Percentiles rank a stretch among this genome's conserved stretches.
phyloP scores from a whole-genome alignment of 164 flowering plant genomes.

The Nymphaea thermarum region DNA sequence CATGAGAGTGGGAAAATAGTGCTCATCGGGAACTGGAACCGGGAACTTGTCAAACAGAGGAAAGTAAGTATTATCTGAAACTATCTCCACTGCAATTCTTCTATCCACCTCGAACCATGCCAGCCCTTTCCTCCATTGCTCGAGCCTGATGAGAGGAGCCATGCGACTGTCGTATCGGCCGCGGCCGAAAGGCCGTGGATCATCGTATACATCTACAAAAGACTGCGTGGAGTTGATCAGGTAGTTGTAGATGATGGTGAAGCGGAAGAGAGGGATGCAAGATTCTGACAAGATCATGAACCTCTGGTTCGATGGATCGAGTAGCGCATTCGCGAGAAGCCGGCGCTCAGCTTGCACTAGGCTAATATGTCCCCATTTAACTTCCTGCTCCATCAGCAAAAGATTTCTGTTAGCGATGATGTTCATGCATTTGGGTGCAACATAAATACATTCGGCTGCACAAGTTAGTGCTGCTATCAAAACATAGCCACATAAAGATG shows the following conservation, averaged over 20 bases:
- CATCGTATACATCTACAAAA: conserved; percentile 24
- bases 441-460: too few relatives aligned
- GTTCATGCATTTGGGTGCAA: too few relatives aligned
- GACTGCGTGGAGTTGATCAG: conserved; percentile 14
- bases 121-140: conserved; percentile 30
- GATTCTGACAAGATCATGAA: conserved; percentile 30
- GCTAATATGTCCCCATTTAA: conserved; percentile 28
- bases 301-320: conserved; percentile 25
- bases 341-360: conserved; percentile 34
- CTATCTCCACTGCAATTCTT: conserved; percentile 14
- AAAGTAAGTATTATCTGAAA: conserved; percentile 11
- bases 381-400: conserved; percentile 8
- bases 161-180: conserved; percentile 28
- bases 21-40: conserved; percentile 27
- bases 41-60: conserved; percentile 1
- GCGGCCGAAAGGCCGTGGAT: conserved; percentile 21
- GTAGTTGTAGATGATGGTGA: conserved; percentile 24
- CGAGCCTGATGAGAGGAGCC: conserved; percentile 17
- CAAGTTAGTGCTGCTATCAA: too few relatives aligned
- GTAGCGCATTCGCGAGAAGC: conserved; percentile 29
- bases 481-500: too few relatives aligned
- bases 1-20: conserved; percentile 24
- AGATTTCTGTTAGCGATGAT: background rate
- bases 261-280: conserved; percentile 37
- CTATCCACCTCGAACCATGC: conserved; percentile 28